Evolutionary conservation across 1,284 basidiomycete genomes (phyloP), one percentile per base, ranked within the genome.

Genomic region (Schizopora paradoxa): DNA sequence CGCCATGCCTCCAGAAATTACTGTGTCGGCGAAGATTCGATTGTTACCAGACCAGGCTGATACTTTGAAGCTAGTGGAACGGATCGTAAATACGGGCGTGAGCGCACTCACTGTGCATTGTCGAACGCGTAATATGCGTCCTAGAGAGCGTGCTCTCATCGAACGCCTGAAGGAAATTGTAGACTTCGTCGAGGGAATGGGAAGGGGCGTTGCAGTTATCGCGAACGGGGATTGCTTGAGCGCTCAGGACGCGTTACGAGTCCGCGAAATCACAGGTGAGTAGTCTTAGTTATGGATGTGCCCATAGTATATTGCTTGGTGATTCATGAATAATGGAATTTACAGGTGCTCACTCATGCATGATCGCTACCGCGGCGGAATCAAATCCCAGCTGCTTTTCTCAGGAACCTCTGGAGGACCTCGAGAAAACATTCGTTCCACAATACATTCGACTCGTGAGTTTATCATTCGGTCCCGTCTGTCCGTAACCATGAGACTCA

Each of bases 291-390:
- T 10, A 42, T 28, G 21, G 25, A 25, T 13, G 29, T 38, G 27
- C 42, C 27, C 25, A 43, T 39, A 22, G 22, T 21, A 5, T 43
- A 18, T 32, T 52, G 29, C 43, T 16, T 45, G 18, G 14, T 23
- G 14, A 33, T n/a, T n/a, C n/a, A n/a, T n/a, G n/a, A n/a, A n/a
- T n/a, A n/a, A n/a, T n/a, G n/a, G n/a, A n/a, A n/a, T 4, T 25
- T 16, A 2, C 45, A 86, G 89, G 86, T 18, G 91, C 90, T n/a
- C 81, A 87, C 54, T 91, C 90, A 0, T 82, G 91, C 25, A 99
- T 99, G 95, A 87, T 99, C 34, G 96, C 95, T 5, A 85, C 93
- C 10, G 91, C 86, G 0, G 94, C 94, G 5, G 96, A 99, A 66
- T 67, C 83, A 6, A 99, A 99, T 62, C 91, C 93, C 0, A 85